phyloP scores from a whole-genome alignment of 2,329 filamentous ascomycete genomes.

The Aspergillus sojae region DNA sequence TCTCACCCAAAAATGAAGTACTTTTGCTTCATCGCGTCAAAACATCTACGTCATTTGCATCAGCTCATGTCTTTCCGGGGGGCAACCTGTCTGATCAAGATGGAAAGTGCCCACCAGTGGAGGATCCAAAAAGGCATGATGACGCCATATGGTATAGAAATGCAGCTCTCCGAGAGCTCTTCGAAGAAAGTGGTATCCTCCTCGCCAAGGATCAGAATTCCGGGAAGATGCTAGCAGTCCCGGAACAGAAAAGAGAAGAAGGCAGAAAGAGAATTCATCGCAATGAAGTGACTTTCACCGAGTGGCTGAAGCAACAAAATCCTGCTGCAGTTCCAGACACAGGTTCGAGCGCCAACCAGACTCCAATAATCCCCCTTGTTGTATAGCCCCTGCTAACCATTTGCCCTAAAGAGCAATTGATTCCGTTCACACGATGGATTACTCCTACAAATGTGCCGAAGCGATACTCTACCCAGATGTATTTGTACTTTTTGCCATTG shows the following conservation, averaged over 20 bases:
- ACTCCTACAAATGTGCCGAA: constrained; percentile 72
- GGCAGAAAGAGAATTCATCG: constrained; percentile 71
- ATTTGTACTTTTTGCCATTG: constrained; percentile 82
- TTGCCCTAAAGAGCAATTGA: constrained; percentile 58
- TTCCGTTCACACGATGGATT: constrained; percentile 90
- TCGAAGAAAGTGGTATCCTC: constrained; percentile 91
- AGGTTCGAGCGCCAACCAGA: constrained; percentile 41
- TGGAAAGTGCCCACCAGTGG: constrained; percentile 57
- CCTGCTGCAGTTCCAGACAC: constrained; percentile 56
- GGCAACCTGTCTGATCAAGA: constrained; percentile 80
- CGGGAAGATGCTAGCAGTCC: constrained; percentile 62
- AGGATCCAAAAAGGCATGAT: constrained; percentile 61
- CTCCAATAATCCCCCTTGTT: not conserved
- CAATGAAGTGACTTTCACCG: constrained; percentile 64
- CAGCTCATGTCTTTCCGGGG: constrained; percentile 93
- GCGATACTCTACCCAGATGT: constrained; percentile 95
- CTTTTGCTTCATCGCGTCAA: constrained; percentile 84
- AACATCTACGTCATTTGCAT: constrained; percentile 81
- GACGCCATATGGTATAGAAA: constrained; percentile 77
- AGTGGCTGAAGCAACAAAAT: constrained; percentile 59
- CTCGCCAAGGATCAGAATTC: constrained; percentile 58
- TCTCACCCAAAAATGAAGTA: constrained; percentile 85
- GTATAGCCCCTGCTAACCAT: not conserved
- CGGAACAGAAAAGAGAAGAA: constrained; percentile 61
- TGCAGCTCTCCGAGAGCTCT: constrained; percentile 85